Evolutionary conservation across 441 rosid species (phyloP).

Genomic region (Gossypium schwendimanii): DNA sequence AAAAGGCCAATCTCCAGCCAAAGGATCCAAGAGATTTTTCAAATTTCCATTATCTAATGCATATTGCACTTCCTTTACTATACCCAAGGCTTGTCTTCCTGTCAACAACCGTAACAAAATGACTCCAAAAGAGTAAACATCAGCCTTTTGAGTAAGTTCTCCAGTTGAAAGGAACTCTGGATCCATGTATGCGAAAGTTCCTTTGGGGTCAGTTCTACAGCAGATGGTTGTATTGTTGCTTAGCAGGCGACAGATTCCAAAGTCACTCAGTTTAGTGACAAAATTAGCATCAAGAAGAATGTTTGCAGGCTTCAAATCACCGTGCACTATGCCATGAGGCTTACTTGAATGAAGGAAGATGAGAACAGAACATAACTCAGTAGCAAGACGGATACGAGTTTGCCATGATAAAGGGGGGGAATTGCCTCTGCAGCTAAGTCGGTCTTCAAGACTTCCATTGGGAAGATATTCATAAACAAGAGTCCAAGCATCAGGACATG

Average conservation of each 20-base stretch:
- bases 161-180: slow-evolving; percentile 70
- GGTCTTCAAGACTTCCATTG: slow-evolving; percentile 92
- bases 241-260: slow-evolving; percentile 63
- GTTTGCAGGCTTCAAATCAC: slow-evolving; percentile 82
- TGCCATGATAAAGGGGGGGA: slow-evolving; percentile 86
- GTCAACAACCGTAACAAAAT: slow-evolving; percentile 71
- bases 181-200: slow-evolving; percentile 74
- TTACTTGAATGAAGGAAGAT: slow-evolving; percentile 79
- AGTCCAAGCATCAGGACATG: slow-evolving; percentile 83
- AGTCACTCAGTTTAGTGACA: slow-evolving; percentile 75
- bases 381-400: slow-evolving; percentile 60
- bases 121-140: slow-evolving; percentile 87
- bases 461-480: slow-evolving; percentile 82
- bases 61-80: slow-evolving; percentile 62
- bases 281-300: slow-evolving; percentile 74
- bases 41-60: slow-evolving; percentile 57
- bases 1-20: slow-evolving; percentile 98
- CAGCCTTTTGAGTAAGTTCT: slow-evolving; percentile 81
- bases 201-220: slow-evolving; percentile 56
- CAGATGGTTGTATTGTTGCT: slow-evolving; percentile 26
- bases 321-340: slow-evolving; percentile 74
- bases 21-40: slow-evolving; percentile 64
- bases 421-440: slow-evolving; percentile 70
- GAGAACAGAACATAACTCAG: slow-evolving; percentile 81
- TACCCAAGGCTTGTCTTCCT: slow-evolving; percentile 62